Conservation (phyloP, 192 early-diverging fungal species). For the Umbelopsis sp. region DNA sequence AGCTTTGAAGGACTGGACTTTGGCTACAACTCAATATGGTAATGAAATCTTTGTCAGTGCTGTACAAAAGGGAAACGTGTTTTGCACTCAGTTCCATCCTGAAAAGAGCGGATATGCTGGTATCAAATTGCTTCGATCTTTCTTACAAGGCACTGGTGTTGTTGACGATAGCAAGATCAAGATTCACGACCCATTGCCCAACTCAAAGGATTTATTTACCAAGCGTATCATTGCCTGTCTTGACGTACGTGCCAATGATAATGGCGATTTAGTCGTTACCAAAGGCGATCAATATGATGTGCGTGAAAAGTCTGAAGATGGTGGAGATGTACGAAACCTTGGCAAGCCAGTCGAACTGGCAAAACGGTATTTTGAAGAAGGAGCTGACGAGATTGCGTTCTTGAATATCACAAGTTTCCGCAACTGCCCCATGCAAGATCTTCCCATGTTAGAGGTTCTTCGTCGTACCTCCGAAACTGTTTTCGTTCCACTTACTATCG, state of each 20-base stretch:
- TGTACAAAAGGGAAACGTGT: slow-evolving; percentile 82
- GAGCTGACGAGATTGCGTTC: slow-evolving; percentile 98
- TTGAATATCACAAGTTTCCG: slow-evolving; percentile 99
- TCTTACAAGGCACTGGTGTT: slow-evolving; percentile 62
- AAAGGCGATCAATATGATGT: slow-evolving; percentile 99
- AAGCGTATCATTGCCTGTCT: slow-evolving; percentile 96
- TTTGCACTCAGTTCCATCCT: slow-evolving; percentile 99
- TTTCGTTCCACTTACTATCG: slow-evolving; percentile 99
- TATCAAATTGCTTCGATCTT: slow-evolving; percentile 76
- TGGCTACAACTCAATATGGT: slow-evolving; percentile 87
- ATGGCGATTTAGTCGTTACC: slow-evolving; percentile 97
- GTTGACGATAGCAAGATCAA: slow-evolving; percentile 19
- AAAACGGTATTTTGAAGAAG: slow-evolving; percentile 88
- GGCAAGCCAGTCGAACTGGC: slow-evolving; percentile 98
- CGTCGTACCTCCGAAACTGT: slow-evolving; percentile 83
- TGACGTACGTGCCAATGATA: slow-evolving; percentile 96
- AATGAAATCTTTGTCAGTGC: slow-evolving; percentile 85
- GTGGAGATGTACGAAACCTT: slow-evolving; percentile 86
- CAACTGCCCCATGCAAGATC: slow-evolving; percentile 84
- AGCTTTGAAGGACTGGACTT: slow-evolving; percentile 68
- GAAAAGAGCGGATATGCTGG: slow-evolving; percentile 96
- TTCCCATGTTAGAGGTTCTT: slow-evolving; percentile 96
- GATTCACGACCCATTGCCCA: slow-evolving; percentile 1
- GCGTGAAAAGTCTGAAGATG: slow-evolving; percentile 63
- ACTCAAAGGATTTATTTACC: slow-evolving; percentile 64